Conservation (phyloP, 2,329 filamentous ascomycete species). For the Trichophyton benhamiae region DNA sequence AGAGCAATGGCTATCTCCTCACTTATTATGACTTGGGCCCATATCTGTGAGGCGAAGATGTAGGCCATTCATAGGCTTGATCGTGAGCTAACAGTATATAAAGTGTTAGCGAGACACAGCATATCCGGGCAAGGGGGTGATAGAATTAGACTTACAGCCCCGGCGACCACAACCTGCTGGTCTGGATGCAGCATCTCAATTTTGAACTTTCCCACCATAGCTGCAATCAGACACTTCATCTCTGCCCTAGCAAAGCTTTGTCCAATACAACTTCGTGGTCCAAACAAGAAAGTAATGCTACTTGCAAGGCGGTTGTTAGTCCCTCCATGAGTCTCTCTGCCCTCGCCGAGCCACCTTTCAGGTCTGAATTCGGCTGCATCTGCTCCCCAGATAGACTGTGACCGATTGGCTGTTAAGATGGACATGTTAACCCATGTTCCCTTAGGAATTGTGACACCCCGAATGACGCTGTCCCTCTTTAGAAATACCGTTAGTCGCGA, state of each 20-base stretch:
- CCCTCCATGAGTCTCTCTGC: constrained; percentile 44
- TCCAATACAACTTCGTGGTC: constrained; percentile 28
- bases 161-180: constrained; percentile 25
- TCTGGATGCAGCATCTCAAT: constrained; percentile 19
- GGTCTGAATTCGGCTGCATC: constrained; percentile 64
- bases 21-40: background rate
- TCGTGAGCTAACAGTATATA: background rate
- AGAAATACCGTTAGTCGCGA: background rate
- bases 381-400: constrained; percentile 57
- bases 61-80: background rate
- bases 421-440: constrained; percentile 58
- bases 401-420: constrained; percentile 59
- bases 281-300: constrained; percentile 31
- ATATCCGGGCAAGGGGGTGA: too few relatives aligned
- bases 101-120: background rate
- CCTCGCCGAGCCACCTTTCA: constrained; percentile 55
- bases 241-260: constrained; percentile 34
- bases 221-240: constrained; percentile 29
- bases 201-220: constrained; percentile 25
- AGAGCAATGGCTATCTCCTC: background rate
- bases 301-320: constrained; percentile 29
- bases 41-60: background rate
- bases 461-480: constrained; percentile 39
- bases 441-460: constrained; percentile 52
- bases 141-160: constrained; percentile 19